Base-by-base conservation (phyloP, 306 rosid species). In the Malus domestica region DNA sequence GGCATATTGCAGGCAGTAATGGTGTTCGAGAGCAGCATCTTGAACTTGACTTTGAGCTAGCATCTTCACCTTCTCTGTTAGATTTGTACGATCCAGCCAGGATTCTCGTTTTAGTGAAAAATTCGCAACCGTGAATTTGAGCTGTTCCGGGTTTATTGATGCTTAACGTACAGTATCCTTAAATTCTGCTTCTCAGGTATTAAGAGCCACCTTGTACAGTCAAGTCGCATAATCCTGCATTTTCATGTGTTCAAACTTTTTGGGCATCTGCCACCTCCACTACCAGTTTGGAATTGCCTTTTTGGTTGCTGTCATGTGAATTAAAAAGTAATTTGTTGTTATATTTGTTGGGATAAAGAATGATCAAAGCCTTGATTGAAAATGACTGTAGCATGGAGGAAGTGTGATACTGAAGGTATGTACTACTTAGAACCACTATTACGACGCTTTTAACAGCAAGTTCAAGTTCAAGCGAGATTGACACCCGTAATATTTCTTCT, bases 1-100 rank as follows among this genome's bases (percentile, higher is more conserved):
- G 90, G 73, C 93, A 92, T 94, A 40, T 40, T 40, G 12, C 45
- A 40, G 10, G 45, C 45, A 40, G 45, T 40, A 40, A 40, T 40
- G 45, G 45, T 8, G 45, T 40, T 40, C 12, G 45, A 40, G 45
- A 40, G 45, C 45, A 40, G 45, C 45, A 40, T 40, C 45, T 40
- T 40, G 45, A 40, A 40, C 45, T 35, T 35, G 42, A 35, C 42
- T 7, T 35, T 35, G 40, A 35, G 9, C 40, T 35, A 6, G 9
- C 40, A 7, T 71, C 72, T 44, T 63, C 62, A 63, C 32, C 69
- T 57, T 68, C 75, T 79, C 42, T 30, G 8, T 33, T 20, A 52
- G 23, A 49, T 49, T 5, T 49, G 8, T 35, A 13, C 57, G 66
- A n/a, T 58, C 33, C n/a, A 25, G 46, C 6, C 40, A 42, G 23